These are phyloP conservation scores for Ogataea pini DNA, from an alignment of 805 yeast genomes.

Conservation along the genomic window DNA sequence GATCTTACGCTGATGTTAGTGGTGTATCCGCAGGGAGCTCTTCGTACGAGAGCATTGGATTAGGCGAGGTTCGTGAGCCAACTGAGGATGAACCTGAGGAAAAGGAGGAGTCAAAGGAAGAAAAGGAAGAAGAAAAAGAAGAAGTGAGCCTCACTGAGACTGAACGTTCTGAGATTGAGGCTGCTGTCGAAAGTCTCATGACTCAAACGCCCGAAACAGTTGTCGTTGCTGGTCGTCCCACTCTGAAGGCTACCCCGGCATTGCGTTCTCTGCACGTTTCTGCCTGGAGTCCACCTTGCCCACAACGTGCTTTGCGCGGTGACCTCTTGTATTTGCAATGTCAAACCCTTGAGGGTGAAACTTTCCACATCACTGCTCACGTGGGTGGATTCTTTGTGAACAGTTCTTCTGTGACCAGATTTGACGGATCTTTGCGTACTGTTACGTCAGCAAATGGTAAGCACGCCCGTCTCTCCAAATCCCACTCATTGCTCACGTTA, in stretches of 20 bases:
- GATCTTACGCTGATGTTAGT: constrained; percentile 39
- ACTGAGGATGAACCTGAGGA: constrained; percentile 19
- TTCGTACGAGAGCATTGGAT: constrained; percentile 43
- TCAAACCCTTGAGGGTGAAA: constrained; percentile 80
- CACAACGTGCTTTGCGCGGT: constrained; percentile 62
- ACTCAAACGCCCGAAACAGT: constrained; percentile 14
- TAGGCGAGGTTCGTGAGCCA: constrained; percentile 34
- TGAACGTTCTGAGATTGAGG: constrained; percentile 29
- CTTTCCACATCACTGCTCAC: constrained; percentile 74
- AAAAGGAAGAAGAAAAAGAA: constrained; percentile 4
- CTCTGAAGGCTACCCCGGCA: constrained; percentile 45
- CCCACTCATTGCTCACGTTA: constrained; percentile 60
- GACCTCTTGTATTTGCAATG: constrained; percentile 76
- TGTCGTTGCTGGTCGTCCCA: constrained; percentile 34
- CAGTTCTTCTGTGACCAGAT: constrained; percentile 62
- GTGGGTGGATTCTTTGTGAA: constrained; percentile 79
- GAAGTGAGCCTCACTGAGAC: constrained; percentile 32
- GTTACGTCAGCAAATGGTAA: constrained; percentile 27
- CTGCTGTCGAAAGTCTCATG: constrained; percentile 23
- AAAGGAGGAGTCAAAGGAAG: constrained; percentile 23
- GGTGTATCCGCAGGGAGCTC: constrained; percentile 52
- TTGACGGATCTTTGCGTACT: constrained; percentile 61
- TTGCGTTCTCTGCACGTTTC: constrained; percentile 61
- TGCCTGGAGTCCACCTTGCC: constrained; percentile 85
- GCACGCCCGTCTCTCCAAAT: constrained; percentile 36